Evolutionary conservation across 768 basidiomycete species (phyloP), one percentile per base, ranked within the genome.

Genomic region (Clitopilus hobsonii): DNA sequence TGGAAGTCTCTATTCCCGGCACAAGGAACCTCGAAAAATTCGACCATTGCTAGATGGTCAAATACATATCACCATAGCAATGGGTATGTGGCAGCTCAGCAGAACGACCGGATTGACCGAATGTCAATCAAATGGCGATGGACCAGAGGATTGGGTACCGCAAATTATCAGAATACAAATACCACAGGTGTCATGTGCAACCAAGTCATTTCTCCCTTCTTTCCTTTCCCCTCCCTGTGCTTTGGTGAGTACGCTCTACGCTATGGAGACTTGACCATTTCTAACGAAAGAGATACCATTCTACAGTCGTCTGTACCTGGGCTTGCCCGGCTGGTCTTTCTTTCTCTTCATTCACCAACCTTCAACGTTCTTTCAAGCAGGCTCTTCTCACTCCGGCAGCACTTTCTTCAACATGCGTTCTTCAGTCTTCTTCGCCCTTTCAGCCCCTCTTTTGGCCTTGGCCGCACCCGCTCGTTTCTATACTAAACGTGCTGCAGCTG

Each of bases 271-370:
- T 24, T 16, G 26, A 28, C 57, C 63, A 25, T 59, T 54, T 18
- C 38, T 20, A 51, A 47, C 14, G 50, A n/a, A n/a, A n/a, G n/a
- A n/a, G n/a, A 36, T 51, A 58, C 50, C 23, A 32, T 53, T 49
- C 57, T 60, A 24, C 51, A 72, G 71, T 66, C 72, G 69, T 74
- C 76, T 73, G 69, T 81, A 74, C 72, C 49, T 77, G 80, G 85
- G 84, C 78, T 74, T 82, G 86, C 86, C 85, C 74, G 84, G 86
- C 77, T 80, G 81, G 74, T 80, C 74, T 79, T 72, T 58, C 70
- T 67, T 65, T 63, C 71, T 67, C 62, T 61, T 64, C 63, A 58
- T 65, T 67, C 68, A 61, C 49, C 24, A 62, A 69, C 67, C 57
- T 68, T 73, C 65, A 60, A 67, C 66, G 58, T 67, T 71, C 62